phyloP scores from a whole-genome alignment of 2,329 filamentous ascomycete species.

The Colletotrichum lentis region DNA sequence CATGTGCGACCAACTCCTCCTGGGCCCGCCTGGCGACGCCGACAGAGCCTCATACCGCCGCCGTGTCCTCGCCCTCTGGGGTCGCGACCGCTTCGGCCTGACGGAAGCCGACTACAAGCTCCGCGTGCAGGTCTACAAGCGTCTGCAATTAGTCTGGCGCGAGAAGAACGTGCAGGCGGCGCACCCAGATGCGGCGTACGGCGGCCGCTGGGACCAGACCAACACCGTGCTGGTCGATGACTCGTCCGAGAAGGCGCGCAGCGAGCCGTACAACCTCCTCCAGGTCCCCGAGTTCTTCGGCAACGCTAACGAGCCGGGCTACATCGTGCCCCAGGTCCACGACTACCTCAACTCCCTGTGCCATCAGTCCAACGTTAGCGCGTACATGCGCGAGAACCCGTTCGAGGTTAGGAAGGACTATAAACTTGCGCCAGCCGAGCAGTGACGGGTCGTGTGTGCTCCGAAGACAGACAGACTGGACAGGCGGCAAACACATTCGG shows the following conservation, averaged over 20 bases:
- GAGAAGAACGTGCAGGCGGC: conserved; percentile 53
- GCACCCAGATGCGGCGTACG: conserved; percentile 54
- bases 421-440: conserved; percentile 14
- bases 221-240: conserved; percentile 95
- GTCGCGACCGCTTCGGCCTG: conserved; percentile 78
- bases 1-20: conserved; percentile 74
- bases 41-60: conserved; percentile 54
- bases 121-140: conserved; percentile 90
- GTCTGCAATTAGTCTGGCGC: conserved; percentile 76
- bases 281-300: conserved; percentile 79
- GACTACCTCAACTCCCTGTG: conserved; percentile 67
- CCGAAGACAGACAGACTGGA: not conserved
- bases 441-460: not conserved
- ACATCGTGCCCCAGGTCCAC: conserved; percentile 66
- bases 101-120: conserved; percentile 67
- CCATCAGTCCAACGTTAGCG: conserved; percentile 67
- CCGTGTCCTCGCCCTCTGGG: conserved; percentile 76
- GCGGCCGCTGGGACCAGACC: conserved; percentile 73
- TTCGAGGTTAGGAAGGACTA: conserved; percentile 53
- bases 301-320: conserved; percentile 48
- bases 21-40: conserved; percentile 8
- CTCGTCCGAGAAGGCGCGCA: conserved; percentile 78
- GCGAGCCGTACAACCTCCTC: conserved; percentile 85
- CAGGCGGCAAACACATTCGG: not conserved
- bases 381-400: conserved; percentile 62